These are phyloP conservation scores for Phytophthora colocasiae DNA, from an alignment of 352 stramenopile species.

Conservation along the genomic window DNA sequence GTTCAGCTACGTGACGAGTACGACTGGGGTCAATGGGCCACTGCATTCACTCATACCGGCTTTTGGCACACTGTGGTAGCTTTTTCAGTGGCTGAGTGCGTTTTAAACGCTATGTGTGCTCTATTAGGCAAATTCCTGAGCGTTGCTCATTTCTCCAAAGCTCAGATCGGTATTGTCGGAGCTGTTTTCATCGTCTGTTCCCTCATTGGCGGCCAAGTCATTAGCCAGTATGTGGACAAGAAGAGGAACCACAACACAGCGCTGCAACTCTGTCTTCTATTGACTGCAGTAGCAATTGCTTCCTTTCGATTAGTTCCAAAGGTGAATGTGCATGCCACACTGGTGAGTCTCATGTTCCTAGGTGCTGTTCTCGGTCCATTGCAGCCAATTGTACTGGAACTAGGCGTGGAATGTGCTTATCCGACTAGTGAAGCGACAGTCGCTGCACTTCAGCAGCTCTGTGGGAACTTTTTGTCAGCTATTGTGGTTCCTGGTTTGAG, in stretches of 20 bases:
- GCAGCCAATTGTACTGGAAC: slow-evolving; percentile 73
- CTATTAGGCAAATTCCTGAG: slow-evolving; percentile 75
- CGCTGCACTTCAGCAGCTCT: slow-evolving; percentile 78
- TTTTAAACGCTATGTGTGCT: slow-evolving; percentile 77
- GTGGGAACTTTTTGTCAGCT: slow-evolving; percentile 78
- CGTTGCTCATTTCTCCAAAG: slow-evolving; percentile 66
- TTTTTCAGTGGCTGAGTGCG: slow-evolving; percentile 73
- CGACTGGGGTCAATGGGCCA: slow-evolving; percentile 76
- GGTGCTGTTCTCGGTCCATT: slow-evolving; percentile 68
- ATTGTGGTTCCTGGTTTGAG: slow-evolving; percentile 64
- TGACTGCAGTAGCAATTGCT: slow-evolving; percentile 50
- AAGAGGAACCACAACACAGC: slow-evolving; percentile 66
- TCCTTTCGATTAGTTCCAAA: slow-evolving; percentile 58
- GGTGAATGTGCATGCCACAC: slow-evolving; percentile 38
- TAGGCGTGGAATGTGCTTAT: slow-evolving; percentile 77
- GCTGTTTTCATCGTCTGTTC: slow-evolving; percentile 77
- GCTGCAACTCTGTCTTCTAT: slow-evolving; percentile 59
- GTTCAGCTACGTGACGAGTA: slow-evolving; percentile 73
- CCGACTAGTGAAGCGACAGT: slow-evolving; percentile 81
- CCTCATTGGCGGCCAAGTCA: slow-evolving; percentile 70
- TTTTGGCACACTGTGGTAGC: slow-evolving; percentile 70
- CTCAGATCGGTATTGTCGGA: slow-evolving; percentile 69
- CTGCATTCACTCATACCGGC: slow-evolving; percentile 63
- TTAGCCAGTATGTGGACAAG: slow-evolving; percentile 71
- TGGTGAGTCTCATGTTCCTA: slow-evolving; percentile 56